These are phyloP conservation scores for Phytophthora constricta DNA, from an alignment of 352 stramenopile genomes.

Conservation along the genomic window DNA sequence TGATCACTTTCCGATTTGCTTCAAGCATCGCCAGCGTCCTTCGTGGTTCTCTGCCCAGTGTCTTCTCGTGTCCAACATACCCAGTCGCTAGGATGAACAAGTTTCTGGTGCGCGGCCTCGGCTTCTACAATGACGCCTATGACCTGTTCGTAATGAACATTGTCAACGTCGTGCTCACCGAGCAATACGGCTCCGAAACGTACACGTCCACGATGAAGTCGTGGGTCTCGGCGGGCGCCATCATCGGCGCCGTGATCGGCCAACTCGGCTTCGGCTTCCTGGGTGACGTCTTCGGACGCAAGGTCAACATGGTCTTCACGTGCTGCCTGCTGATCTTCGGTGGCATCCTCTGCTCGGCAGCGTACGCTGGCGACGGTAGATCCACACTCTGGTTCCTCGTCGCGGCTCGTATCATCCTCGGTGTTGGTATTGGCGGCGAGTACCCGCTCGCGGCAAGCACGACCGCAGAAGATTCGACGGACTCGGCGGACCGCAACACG, in stretches of 20 bases:
- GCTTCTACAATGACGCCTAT: conserved; percentile 16
- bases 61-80: background rate
- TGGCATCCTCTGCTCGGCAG: conserved; percentile 23
- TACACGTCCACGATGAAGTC: conserved; percentile 21
- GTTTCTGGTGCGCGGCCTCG: conserved; percentile 14
- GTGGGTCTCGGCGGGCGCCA: conserved; percentile 15
- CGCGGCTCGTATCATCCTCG: conserved; percentile 21
- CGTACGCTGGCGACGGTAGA: conserved; percentile 11
- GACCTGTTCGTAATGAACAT: conserved; percentile 22
- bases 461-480: conserved; percentile 62
- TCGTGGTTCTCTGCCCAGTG: background rate
- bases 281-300: conserved; percentile 27
- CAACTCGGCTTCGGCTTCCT: conserved; percentile 30
- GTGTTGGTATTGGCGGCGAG: conserved; percentile 29
- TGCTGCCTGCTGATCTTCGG: conserved; percentile 24
- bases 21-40: background rate
- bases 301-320: conserved; percentile 36
- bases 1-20: conserved; percentile 25
- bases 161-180: conserved; percentile 17
- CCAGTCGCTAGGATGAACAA: conserved; percentile 16
- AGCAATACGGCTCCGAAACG: conserved; percentile 10
- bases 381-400: conserved; percentile 31
- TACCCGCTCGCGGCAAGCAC: conserved; percentile 57
- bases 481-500: conserved; percentile 50
- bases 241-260: conserved; percentile 29